Evolutionary conservation across 148 eudicot genomes (phyloP), one percentile per base, ranked within the genome.

Genomic region (Persicaria tinctoria): DNA sequence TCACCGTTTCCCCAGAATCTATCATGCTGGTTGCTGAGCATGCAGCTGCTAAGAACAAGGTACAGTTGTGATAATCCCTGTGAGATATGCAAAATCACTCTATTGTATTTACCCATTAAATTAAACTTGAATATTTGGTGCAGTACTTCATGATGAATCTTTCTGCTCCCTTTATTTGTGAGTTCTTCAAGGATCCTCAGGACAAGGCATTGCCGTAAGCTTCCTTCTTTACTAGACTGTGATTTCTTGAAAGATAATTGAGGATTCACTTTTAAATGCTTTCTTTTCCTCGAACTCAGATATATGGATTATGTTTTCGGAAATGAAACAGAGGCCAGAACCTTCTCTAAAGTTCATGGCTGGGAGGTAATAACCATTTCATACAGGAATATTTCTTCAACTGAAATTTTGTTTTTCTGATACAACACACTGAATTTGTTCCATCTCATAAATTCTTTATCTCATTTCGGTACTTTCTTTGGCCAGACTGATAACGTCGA

Each of bases 31-130:
- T 95, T 70, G 99, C 92, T 85, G 97, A 92, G 82, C 97, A 95
- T 84, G 94, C 97, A 59, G 92, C 94, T 82, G 97, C 99, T 51
- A 90, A 85, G 27, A 87, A 95, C 85, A 95, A 95, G 97, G 99
- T 92, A 79, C n/a, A 32, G 16, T 68, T 77, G 63, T 17, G 8
- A 5, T 66, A 12, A 13, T 66, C 44, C 14, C 32, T 38, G 41
- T 32, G 53, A 50, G 12, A 10, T 50, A 50, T 8, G 9, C 53
- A 50, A 12, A 1, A 0, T 50, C 8, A 50, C 3, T 50, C 53
- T 50, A 8, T 50, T 12, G 12, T 50, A 50, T 50, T 50, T 50
- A 50, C 53, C 53, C 12, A 50, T 12, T 50, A 50, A 50, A 50
- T 0, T 12, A 50, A 9, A 50, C 14, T 50, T 50, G 12, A 50